Conservation (phyloP, 2,329 filamentous ascomycete species). For the Teratosphaeria epicoccoides region DNA sequence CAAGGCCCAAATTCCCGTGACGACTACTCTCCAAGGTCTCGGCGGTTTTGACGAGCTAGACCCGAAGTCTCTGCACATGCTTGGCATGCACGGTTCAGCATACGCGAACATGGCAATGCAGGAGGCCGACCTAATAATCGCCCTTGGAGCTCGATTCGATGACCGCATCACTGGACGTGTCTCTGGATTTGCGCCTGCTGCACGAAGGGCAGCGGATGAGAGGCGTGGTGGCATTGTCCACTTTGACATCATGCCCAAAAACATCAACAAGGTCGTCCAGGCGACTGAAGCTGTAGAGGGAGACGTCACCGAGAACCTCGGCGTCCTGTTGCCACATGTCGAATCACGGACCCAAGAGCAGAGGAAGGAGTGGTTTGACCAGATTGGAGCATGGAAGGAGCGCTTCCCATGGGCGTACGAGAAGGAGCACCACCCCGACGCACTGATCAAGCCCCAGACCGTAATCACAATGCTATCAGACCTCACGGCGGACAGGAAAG, state of each 20-base stretch:
- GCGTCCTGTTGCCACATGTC: constrained; percentile 62
- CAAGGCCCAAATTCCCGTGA: constrained; percentile 85
- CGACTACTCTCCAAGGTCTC: constrained; percentile 87
- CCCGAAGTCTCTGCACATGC: constrained; percentile 91
- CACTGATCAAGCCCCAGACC: constrained; percentile 87
- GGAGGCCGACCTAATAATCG: constrained; percentile 90
- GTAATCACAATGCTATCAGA: constrained; percentile 85
- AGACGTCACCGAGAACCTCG: constrained; percentile 73
- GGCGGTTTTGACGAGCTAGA: constrained; percentile 89
- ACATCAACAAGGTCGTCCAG: constrained; percentile 99
- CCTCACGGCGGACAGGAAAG: constrained; percentile 67
- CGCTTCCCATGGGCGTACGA: constrained; percentile 86
- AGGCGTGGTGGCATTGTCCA: constrained; percentile 89
- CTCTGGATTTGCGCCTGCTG: constrained; percentile 77
- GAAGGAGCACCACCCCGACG: constrained; percentile 55
- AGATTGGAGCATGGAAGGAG: constrained; percentile 84
- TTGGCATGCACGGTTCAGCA: constrained; percentile 94
- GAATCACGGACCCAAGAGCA: constrained; percentile 51
- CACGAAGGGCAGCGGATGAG: constrained; percentile 73
- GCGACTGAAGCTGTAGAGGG: constrained; percentile 92
- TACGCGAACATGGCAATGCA: constrained; percentile 99
- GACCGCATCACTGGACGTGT: constrained; percentile 83
- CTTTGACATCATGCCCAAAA: constrained; percentile 98
- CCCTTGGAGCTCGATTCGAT: constrained; percentile 86
- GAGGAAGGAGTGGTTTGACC: constrained; percentile 74